Conservation (phyloP, 1,284 basidiomycete species). For the Ganoderma sinense region DNA sequence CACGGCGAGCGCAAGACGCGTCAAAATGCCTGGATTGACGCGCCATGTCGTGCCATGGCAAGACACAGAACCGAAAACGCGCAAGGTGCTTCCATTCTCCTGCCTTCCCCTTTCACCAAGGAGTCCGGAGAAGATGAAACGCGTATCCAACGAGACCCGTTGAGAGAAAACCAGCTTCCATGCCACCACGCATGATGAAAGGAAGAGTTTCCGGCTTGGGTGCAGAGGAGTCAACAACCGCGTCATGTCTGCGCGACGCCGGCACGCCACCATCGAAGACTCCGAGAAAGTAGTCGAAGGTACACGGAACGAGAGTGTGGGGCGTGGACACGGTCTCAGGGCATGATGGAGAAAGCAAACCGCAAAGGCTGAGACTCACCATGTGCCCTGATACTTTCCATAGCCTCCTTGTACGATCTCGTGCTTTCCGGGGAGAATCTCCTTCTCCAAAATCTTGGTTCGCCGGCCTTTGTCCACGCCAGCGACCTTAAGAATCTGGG, state of each 20-base stretch:
- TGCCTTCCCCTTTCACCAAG: background rate
- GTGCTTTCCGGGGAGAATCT: slow-evolving; percentile 94
- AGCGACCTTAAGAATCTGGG: slow-evolving; percentile 98
- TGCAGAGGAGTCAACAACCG: background rate
- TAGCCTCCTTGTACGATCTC: slow-evolving; percentile 99
- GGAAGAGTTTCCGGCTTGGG: background rate
- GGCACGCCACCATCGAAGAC: background rate
- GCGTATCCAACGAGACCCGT: background rate
- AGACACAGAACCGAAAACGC: background rate
- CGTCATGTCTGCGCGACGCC: background rate
- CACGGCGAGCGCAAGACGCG: background rate
- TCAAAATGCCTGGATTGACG: background rate
- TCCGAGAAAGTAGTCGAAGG: background rate
- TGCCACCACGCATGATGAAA: background rate
- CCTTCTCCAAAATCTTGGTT: slow-evolving; percentile 98
- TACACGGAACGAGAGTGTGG: background rate
- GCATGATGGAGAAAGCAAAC: background rate
- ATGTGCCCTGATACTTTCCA: slow-evolving; percentile 99
- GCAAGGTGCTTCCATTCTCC: slow-evolving; percentile 3
- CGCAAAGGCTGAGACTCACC: slow-evolving; percentile 58
- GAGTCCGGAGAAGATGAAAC: background rate
- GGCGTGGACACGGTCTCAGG: background rate
- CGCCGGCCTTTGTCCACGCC: slow-evolving; percentile 97
- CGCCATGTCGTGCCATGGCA: background rate
- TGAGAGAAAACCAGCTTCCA: background rate